Evolutionary conservation across 345 rosid genomes (phyloP), one percentile per base, ranked within the genome.

Genomic region (Boechera retrofracta): DNA sequence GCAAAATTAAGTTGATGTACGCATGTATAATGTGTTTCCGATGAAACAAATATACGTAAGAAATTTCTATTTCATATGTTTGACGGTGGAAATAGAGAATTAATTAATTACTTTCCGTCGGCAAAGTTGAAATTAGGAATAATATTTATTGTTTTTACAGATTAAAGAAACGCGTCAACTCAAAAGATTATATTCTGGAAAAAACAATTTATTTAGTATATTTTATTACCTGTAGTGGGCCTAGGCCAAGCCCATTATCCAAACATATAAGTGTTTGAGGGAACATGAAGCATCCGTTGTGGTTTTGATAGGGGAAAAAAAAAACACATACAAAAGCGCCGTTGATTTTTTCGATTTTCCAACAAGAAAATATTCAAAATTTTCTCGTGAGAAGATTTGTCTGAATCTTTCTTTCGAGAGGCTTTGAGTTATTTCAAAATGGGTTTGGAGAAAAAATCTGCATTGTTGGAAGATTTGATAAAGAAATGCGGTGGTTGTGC

Each of bases 401-500:
- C 32, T 5, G 3, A 31, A 39, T 36, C 7, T 56, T 5, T 26
- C 2, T 10, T 36, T 55, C 60, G 28, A 38, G 48, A 15, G 24
- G 24, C 42, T 7, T 72, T 39, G 21, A 29, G 47, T 60, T 7
- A 7, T 49, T 13, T 0, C 10, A 49, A 65, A n/a, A 86, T 92
- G 94, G 94, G 88, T 8, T 71, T 82, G 15, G 80, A 77, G 66
- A 82, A 79, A 54, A 69, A 56, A 68, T 38, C 48, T 49, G 80
- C 89, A 18, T 70, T 80, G 82, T 80, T 93, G 82, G 92, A 88
- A 31, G 92, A 87, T 77, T 77, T 91, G 77, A 73, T 94, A 5
- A 67, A 83, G 74, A 87, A 81, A 51, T 86, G 94, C 32, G 94
- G 98, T 6, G 98, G 98, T 7, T 94, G 97, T 71, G 97, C 91